Evolutionary conservation across 306 rosid genomes (phyloP).

Genomic region (Senna siamea): DNA sequence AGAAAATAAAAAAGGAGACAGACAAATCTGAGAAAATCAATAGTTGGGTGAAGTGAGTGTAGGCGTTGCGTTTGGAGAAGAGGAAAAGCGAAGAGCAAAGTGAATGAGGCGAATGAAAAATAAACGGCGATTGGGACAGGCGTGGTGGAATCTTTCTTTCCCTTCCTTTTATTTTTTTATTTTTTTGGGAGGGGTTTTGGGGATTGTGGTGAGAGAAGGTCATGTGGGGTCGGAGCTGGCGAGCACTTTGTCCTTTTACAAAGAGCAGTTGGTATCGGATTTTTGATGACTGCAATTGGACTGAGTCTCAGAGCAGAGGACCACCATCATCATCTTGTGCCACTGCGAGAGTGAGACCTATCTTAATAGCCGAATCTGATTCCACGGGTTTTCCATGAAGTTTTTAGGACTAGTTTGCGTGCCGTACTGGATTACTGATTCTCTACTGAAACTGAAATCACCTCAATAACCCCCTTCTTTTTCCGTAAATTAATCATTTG

Average conservation of each 20-base stretch:
- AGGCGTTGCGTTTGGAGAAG: conserved; percentile 29
- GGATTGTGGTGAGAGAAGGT: conserved; percentile 4
- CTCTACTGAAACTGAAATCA: background rate
- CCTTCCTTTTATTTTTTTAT: background rate
- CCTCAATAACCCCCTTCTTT: background rate
- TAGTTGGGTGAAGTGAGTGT: conserved; percentile 17
- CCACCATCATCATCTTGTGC: conserved; percentile 20
- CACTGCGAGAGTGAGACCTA: background rate
- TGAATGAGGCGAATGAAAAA: conserved; percentile 34
- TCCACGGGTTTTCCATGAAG: conserved; percentile 41
- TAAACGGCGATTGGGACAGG: conserved; percentile 43
- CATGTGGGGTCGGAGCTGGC: conserved; percentile 39
- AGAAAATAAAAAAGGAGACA: conserved; percentile 24
- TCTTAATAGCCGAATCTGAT: conserved; percentile 7
- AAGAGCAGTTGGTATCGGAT: conserved; percentile 17
- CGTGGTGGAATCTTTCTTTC: conserved; percentile 48
- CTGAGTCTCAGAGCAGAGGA: conserved; percentile 16
- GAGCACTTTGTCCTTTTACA: conserved; percentile 42
- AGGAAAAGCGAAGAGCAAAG: conserved; percentile 36
- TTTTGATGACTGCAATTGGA: conserved; percentile 11
- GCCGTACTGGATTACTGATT: background rate
- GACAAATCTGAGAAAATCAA: conserved; percentile 40
- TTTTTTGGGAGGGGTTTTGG: no score
- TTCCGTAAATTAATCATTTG: background rate
- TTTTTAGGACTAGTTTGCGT: background rate